phyloP scores from a whole-genome alignment of 345 rosid species.

The Excoecaria cochinchinensis region DNA sequence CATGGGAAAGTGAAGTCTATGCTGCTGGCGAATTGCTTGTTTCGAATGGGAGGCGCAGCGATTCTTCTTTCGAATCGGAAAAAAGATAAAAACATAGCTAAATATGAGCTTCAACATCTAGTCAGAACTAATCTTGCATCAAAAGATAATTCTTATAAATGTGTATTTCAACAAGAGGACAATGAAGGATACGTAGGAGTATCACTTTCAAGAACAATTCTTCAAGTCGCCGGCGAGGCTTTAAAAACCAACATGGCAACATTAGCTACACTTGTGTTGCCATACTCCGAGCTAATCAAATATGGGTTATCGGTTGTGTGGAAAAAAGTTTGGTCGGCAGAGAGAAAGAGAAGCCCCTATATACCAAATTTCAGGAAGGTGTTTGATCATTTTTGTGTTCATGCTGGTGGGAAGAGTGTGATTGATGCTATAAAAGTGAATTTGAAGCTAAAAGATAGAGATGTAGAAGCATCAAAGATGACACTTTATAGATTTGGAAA shows the following conservation, averaged over 20 bases:
- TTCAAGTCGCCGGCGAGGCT: slow-evolving; percentile 17
- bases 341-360: slow-evolving; percentile 35
- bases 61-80: slow-evolving; percentile 18
- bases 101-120: slow-evolving; percentile 18
- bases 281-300: slow-evolving; percentile 12
- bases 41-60: slow-evolving; percentile 25
- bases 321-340: neutral
- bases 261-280: slow-evolving; percentile 5
- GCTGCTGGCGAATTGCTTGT: slow-evolving; percentile 23
- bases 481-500: slow-evolving; percentile 78
- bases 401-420: slow-evolving; percentile 90
- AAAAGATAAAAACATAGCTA: neutral
- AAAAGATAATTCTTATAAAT: neutral
- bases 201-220: slow-evolving; percentile 10
- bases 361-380: slow-evolving; percentile 86
- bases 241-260: slow-evolving; percentile 16
- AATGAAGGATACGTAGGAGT: slow-evolving; percentile 15
- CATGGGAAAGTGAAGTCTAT: slow-evolving; percentile 16
- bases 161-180: slow-evolving; percentile 17
- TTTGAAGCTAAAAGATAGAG: slow-evolving; percentile 60
- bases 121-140: slow-evolving; percentile 18
- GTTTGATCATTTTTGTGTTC: slow-evolving; percentile 90
- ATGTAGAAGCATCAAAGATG: slow-evolving; percentile 89
- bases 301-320: neutral
- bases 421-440: slow-evolving; percentile 78